Conservation (phyloP, 352 stramenopile genomes). For the Phytophthora pisi region DNA sequence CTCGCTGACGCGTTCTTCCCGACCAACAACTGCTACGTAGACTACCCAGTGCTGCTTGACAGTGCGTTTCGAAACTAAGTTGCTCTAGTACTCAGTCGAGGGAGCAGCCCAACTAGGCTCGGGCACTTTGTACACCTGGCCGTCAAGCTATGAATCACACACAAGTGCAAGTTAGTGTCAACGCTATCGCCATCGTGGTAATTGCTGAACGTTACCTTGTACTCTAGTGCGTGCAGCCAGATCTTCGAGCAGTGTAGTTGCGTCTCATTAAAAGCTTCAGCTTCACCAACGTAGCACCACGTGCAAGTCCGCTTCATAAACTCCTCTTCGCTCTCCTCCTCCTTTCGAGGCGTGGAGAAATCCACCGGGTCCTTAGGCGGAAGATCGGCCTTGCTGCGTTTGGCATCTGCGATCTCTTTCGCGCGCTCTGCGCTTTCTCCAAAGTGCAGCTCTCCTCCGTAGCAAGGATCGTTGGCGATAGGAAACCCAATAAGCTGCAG, state of each 20-base stretch:
- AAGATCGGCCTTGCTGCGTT: constrained; percentile 42
- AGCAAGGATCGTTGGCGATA: constrained; percentile 98
- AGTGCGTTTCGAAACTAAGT: constrained; percentile 54
- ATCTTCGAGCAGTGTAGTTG: constrained; percentile 87
- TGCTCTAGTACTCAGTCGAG: constrained; percentile 47
- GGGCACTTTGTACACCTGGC: constrained; percentile 61
- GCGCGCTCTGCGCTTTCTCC: constrained; percentile 61
- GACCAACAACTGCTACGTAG: constrained; percentile 69
- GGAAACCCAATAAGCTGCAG: constrained; percentile 92
- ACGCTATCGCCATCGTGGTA: not conserved
- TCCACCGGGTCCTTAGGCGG: constrained; percentile 51
- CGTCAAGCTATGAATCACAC: constrained; percentile 60
- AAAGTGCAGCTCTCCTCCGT: constrained; percentile 95
- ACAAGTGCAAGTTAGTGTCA: constrained; percentile 19
- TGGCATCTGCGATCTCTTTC: constrained; percentile 54
- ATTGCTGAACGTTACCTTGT: constrained; percentile 60
- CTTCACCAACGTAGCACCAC: constrained; percentile 69
- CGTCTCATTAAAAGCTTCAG: constrained; percentile 83
- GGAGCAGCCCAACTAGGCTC: constrained; percentile 65
- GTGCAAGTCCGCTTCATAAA: constrained; percentile 84
- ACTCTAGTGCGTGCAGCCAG: constrained; percentile 87
- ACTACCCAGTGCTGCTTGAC: constrained; percentile 76
- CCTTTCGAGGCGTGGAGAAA: constrained; percentile 56
- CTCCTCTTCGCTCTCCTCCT: constrained; percentile 65
- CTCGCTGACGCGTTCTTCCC: constrained; percentile 78